phyloP scores from a whole-genome alignment of 148 eudicot species.

The Rhododendron mucronatum region DNA sequence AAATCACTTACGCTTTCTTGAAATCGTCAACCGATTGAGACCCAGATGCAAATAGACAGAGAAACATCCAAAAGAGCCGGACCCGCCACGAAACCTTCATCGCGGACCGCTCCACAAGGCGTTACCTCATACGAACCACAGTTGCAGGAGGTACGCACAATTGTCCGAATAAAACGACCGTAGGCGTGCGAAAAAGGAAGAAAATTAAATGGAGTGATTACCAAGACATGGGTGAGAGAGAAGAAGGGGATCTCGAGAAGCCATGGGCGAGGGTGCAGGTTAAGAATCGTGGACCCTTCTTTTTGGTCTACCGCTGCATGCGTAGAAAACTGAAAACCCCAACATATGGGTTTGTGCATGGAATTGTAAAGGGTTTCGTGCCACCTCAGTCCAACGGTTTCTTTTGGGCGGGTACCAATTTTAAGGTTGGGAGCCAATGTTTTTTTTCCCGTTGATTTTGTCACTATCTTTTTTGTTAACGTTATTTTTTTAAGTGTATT shows the following conservation, averaged over 20 bases:
- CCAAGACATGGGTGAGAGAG: background rate
- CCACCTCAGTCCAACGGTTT: background rate
- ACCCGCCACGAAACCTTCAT: slow-evolving; percentile 48
- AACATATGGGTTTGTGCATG: background rate
- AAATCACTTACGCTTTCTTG: slow-evolving; percentile 59
- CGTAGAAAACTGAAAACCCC: background rate
- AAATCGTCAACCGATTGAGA: slow-evolving; percentile 47
- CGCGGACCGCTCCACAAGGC: slow-evolving; percentile 14
- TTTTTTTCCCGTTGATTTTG: no score
- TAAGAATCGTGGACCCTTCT: background rate
- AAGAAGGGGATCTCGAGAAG: slow-evolving; percentile 12
- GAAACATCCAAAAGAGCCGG: slow-evolving; percentile 23
- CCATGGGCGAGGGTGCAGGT: slow-evolving; percentile 11
- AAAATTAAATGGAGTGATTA: background rate
- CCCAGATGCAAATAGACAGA: slow-evolving; percentile 33
- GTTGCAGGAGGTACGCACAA: background rate
- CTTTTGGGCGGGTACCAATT: no score
- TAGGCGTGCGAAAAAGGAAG: background rate
- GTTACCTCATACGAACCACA: slow-evolving; percentile 8
- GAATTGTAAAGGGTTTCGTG: background rate
- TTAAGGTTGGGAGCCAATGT: no score
- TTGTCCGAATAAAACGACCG: slow-evolving; percentile 8
- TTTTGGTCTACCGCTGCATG: background rate
- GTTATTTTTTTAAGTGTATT: no score
- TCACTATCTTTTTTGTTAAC: no score